Conservation (phyloP, 2,329 filamentous ascomycete species). For the Beauveria sp. region DNA sequence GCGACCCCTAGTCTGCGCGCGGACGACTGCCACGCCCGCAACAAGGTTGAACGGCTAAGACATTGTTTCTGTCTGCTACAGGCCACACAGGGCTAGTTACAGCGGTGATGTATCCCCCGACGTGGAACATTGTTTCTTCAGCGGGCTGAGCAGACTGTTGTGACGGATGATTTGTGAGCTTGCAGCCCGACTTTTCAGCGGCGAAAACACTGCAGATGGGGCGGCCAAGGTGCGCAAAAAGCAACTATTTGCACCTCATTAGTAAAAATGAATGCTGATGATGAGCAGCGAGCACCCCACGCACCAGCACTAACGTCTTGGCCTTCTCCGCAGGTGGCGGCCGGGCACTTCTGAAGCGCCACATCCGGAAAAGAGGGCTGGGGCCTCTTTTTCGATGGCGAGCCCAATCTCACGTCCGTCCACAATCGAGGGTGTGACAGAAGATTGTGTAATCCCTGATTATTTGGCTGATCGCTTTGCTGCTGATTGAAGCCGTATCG, state of each 20-base stretch:
- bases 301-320: neutral
- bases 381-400: neutral
- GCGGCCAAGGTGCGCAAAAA: no score
- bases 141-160: neutral
- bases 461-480: neutral
- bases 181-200: no score
- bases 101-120: no score
- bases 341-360: constrained; percentile 6
- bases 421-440: neutral
- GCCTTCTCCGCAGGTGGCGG: neutral
- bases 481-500: no score
- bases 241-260: no score
- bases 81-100: no score
- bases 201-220: no score
- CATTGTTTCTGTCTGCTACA: neutral
- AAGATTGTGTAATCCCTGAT: neutral
- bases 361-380: neutral
- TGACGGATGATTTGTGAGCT: no score
- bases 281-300: neutral
- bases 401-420: no score
- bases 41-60: neutral
- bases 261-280: no score
- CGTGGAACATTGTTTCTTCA: neutral
- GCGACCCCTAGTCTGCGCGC: no score
- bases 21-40: no score